phyloP scores from a whole-genome alignment of 1,139 yeast species.

The Nakaseomyces glabratus region DNA sequence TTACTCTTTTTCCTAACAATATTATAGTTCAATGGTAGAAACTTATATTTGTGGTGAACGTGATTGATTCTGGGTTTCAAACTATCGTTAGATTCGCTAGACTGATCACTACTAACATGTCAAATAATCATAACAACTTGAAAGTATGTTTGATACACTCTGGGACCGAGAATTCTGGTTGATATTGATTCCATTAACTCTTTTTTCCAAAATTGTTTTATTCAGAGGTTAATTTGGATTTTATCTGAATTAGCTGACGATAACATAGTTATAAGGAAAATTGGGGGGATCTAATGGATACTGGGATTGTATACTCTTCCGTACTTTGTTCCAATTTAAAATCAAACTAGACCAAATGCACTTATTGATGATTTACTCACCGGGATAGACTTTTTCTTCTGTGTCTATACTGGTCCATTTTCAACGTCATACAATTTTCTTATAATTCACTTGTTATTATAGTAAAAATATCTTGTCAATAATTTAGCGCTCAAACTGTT shows the following conservation, averaged over 20 bases:
- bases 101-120: no score
- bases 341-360: conserved; percentile 79
- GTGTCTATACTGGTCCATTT: conserved; percentile 60
- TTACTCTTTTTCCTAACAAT: neutral
- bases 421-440: conserved; percentile 39
- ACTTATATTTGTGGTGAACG: no score
- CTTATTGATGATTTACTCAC: conserved; percentile 51
- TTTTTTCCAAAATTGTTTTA: no score
- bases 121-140: no score
- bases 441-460: neutral
- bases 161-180: conserved; percentile 57
- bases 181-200: conserved; percentile 6
- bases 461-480: neutral
- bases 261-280: no score
- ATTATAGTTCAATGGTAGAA: no score
- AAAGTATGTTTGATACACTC: conserved; percentile 70
- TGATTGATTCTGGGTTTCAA: no score
- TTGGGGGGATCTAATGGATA: conserved; percentile 5
- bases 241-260: no score
- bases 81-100: no score
- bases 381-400: conserved; percentile 36
- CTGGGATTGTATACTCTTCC: conserved; percentile 25
- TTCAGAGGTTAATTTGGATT: no score
- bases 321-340: conserved; percentile 90
- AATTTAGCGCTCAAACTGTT: no score